phyloP scores from a whole-genome alignment of 345 rosid genomes.

The Gossypium ekmanianum region DNA sequence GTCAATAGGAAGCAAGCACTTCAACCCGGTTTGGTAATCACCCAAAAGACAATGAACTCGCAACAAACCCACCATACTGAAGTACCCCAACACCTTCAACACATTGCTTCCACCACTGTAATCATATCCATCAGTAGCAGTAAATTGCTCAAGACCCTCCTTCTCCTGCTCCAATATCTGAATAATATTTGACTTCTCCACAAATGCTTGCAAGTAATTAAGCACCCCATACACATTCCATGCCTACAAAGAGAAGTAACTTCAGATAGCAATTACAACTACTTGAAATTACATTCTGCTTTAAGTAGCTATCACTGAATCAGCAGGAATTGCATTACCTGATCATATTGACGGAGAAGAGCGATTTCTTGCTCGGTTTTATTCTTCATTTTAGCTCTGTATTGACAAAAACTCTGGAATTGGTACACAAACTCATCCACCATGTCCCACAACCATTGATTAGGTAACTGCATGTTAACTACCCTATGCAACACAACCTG shows the following conservation, averaged over 20 bases:
- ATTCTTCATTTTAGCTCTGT: slow-evolving; percentile 91
- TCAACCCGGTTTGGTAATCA: slow-evolving; percentile 90
- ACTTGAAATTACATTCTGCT: neutral
- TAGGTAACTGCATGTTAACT: slow-evolving; percentile 94
- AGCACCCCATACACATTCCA: slow-evolving; percentile 99
- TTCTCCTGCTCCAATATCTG: slow-evolving; percentile 90
- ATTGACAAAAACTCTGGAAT: slow-evolving; percentile 96
- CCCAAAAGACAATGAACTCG: slow-evolving; percentile 96
- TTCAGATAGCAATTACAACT: neutral
- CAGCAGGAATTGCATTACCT: slow-evolving; percentile 32
- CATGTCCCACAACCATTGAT: slow-evolving; percentile 99
- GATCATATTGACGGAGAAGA: slow-evolving; percentile 64
- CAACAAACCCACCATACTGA: slow-evolving; percentile 93
- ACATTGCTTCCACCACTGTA: slow-evolving; percentile 95
- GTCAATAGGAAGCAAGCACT: slow-evolving; percentile 91
- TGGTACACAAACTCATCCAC: slow-evolving; percentile 99
- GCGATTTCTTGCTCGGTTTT: slow-evolving; percentile 86
- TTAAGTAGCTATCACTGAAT: neutral
- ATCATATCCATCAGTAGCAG: slow-evolving; percentile 95
- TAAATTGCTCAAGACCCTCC: slow-evolving; percentile 87
- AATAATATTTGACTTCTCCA: slow-evolving; percentile 80
- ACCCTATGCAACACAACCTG: slow-evolving; percentile 92
- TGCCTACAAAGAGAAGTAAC: slow-evolving; percentile 40
- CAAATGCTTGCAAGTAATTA: slow-evolving; percentile 95
- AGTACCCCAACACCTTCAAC: slow-evolving; percentile 91